These are phyloP conservation scores for Cystofilobasidium bisporidii DNA, from an alignment of 768 basidiomycete species.

Conservation along the genomic window DNA sequence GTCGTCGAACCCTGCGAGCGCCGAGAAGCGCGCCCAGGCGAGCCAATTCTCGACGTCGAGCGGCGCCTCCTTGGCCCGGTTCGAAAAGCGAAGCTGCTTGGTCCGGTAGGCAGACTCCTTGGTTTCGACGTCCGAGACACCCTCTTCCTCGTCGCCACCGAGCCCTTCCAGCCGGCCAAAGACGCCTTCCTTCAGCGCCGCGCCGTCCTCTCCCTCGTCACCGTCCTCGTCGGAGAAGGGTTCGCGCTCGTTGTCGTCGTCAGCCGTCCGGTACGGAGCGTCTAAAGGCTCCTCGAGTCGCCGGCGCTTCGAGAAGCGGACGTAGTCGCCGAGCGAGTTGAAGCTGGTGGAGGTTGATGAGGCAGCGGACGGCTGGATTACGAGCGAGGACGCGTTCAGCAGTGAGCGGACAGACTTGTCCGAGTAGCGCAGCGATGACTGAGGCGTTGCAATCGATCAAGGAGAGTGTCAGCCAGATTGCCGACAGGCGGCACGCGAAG, in stretches of 20 bases:
- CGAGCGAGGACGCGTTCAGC: background rate
- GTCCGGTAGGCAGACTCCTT: conserved; percentile 31
- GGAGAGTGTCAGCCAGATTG: too few species aligned
- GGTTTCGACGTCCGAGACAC: conserved; percentile 33
- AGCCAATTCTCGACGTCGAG: conserved; percentile 37
- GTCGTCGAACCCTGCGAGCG: conserved; percentile 23
- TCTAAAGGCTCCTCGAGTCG: background rate
- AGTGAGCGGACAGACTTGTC: background rate
- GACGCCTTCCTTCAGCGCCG: conserved; percentile 32
- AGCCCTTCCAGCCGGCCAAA: conserved; percentile 30
- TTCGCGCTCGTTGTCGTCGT: background rate
- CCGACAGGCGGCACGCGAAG: too few species aligned
- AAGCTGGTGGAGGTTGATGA: too few species aligned
- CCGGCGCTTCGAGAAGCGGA: conserved; percentile 1
- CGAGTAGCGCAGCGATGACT: conserved; percentile 1
- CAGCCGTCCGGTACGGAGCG: conserved; percentile 7
- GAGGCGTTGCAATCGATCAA: too few species aligned
- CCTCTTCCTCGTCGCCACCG: conserved; percentile 22
- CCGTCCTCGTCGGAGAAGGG: conserved; percentile 24
- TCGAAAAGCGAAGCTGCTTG: conserved; percentile 33
- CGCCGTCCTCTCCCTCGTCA: conserved; percentile 29
- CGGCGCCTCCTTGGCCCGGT: conserved; percentile 33
- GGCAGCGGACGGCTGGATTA: background rate
- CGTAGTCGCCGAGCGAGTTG: background rate
- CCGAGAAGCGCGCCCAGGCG: conserved; percentile 34